Conservation (phyloP, 1,284 basidiomycete species). For the Wolfiporia cocos region DNA sequence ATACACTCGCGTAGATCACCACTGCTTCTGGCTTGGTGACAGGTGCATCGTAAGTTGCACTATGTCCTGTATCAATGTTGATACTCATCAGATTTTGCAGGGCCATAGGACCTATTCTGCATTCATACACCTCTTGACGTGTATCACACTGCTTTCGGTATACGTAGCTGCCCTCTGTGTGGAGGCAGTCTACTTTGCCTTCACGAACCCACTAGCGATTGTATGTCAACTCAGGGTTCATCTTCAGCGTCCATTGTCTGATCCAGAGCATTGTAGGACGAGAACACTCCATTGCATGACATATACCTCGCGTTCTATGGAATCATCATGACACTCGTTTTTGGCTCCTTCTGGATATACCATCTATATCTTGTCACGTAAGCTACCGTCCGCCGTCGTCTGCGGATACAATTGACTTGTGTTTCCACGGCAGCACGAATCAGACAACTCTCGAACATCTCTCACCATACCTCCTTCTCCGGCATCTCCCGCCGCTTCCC, state of each 20-base stretch:
- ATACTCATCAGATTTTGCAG: slow-evolving; percentile 27
- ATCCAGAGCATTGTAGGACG: slow-evolving; percentile 37
- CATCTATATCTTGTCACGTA: slow-evolving; percentile 78
- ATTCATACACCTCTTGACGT: slow-evolving; percentile 78
- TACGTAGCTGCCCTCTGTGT: slow-evolving; percentile 58
- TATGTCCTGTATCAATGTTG: background rate
- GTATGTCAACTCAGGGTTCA: slow-evolving; percentile 31
- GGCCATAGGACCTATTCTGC: slow-evolving; percentile 83
- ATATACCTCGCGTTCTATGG: slow-evolving; percentile 62
- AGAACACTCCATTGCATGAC: slow-evolving; percentile 65
- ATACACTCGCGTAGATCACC: slow-evolving; percentile 74
- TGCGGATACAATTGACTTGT: background rate
- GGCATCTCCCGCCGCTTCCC: slow-evolving; percentile 56
- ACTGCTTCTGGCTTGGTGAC: slow-evolving; percentile 81
- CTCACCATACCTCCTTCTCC: slow-evolving; percentile 69
- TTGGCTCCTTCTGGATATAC: slow-evolving; percentile 75
- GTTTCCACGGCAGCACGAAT: slow-evolving; percentile 55
- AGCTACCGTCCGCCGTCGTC: slow-evolving; percentile 25
- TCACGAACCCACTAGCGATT: slow-evolving; percentile 51
- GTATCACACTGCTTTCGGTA: slow-evolving; percentile 55
- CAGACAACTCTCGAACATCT: slow-evolving; percentile 83
- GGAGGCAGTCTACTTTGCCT: slow-evolving; percentile 59
- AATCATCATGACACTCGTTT: slow-evolving; percentile 54
- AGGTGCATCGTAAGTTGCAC: slow-evolving; percentile 65
- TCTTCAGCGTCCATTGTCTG: slow-evolving; percentile 4